These are phyloP conservation scores for Hypoxylon sp. DNA, from an alignment of 2,329 filamentous ascomycete species.

Conservation along the genomic window DNA sequence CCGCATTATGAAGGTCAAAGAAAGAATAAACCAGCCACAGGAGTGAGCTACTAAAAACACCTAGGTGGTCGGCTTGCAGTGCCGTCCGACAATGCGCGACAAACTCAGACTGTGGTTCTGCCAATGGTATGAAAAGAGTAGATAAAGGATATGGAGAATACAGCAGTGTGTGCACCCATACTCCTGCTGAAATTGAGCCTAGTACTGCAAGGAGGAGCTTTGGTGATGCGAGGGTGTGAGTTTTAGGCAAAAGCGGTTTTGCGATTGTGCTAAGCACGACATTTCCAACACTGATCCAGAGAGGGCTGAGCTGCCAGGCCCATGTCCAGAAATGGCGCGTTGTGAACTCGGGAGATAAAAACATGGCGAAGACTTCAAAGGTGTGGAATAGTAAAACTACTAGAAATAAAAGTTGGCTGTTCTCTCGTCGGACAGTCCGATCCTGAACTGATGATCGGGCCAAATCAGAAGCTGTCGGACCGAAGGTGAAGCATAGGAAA, in stretches of 20 bases:
- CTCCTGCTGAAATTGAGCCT: constrained; percentile 31
- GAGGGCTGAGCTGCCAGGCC: constrained; percentile 50
- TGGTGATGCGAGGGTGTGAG: constrained; percentile 9
- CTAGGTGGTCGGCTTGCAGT: constrained; percentile 34
- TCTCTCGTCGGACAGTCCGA: constrained; percentile 15
- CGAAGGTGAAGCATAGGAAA: constrained; percentile 39
- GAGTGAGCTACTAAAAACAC: constrained; percentile 25
- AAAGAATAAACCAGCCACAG: constrained; percentile 42
- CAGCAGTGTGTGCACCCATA: constrained; percentile 33
- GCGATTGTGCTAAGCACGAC: constrained; percentile 17
- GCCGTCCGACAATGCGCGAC: constrained; percentile 30
- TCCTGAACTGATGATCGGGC: constrained; percentile 15
- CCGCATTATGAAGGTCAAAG: constrained; percentile 29
- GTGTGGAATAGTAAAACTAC: constrained; percentile 47
- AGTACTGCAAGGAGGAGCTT: constrained; percentile 18
- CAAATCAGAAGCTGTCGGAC: constrained; percentile 33
- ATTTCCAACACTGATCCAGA: constrained; percentile 47
- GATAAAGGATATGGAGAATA: constrained; percentile 35
- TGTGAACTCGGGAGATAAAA: constrained; percentile 35
- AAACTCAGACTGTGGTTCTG: constrained; percentile 24
- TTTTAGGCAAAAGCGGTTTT: constrained; percentile 19
- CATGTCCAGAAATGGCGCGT: constrained; percentile 49
- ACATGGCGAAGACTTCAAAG: constrained; percentile 42
- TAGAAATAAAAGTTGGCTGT: constrained; percentile 31
- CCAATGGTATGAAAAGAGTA: constrained; percentile 35